Evolutionary conservation across 2,329 filamentous ascomycete genomes (phyloP), one percentile per base, ranked within the genome.

Genomic region (Plectosphaerella cucumerina): DNA sequence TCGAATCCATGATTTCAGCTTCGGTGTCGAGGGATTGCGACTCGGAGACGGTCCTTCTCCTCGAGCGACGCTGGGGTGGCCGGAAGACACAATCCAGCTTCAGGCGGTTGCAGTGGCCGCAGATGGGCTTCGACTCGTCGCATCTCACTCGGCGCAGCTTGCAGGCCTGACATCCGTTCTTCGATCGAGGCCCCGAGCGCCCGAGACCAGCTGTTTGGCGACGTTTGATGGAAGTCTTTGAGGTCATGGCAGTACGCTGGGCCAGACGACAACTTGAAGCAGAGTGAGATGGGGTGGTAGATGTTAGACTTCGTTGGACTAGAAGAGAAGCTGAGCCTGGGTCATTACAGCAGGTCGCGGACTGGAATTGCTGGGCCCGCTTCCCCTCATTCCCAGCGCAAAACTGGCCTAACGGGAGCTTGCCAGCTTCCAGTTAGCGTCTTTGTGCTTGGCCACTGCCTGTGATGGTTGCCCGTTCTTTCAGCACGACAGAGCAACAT

Each of bases 131-230:
- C 4, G 14, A 17, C 44, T 45, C 44, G 23, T 45, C 44, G 44
- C 44, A 45, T 4, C 44, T 22, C 26, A 45, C 44, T 10, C 44
- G 44, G 11, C 44, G 44, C 44, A 45, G 44, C 22, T 45, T 45
- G 44, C 44, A 45, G 15, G 44, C 22, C 9, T 33, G 44, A n/a
- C 44, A 45, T 23, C 44, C 44, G 20, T 26, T 23, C 44, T 45
- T 45, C 15, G 44, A 45, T 10, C 44, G 44, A 18, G 44, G 44
- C n/a, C 44, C 44, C 10, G 44, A 45, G 12, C 44, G 22, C 4
- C 44, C 44, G 9, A 45, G 44, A 17, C 44, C 39, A 9, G 39
- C 14, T 5, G 6, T 33, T 12, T 45, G 44, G 44, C 22, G 44
- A 11, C 44, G 44, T 14, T 15, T 45, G 44, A 33, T 18, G 23